These are phyloP conservation scores for Thuidium tamariscinum DNA, from an alignment of 225 moss, liverwort and hornwort genomes.

Conservation along the genomic window DNA sequence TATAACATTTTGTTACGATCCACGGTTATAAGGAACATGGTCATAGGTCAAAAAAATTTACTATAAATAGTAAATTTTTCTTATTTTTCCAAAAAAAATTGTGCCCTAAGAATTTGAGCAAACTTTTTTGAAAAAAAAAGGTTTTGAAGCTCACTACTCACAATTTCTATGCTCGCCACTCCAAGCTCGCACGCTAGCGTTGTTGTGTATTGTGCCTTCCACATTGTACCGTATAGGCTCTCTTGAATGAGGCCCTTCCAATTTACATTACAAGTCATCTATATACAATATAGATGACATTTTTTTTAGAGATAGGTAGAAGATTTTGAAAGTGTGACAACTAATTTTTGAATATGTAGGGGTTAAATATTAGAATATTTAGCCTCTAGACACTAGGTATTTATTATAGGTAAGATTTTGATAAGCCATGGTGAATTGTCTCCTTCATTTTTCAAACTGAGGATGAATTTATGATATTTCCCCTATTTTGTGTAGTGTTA, in stretches of 20 bases:
- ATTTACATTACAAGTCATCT: not conserved
- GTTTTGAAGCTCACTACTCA: no score
- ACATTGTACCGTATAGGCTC: rapidly evolving
- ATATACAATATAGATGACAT: rapidly evolving
- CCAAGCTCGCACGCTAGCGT: no score
- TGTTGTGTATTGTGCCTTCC: no score
- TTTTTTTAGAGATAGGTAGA: not conserved
- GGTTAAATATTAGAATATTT: not conserved
- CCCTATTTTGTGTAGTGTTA: no score
- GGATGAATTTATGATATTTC: not conserved
- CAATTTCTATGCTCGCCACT: no score
- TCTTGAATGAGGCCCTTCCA: rapidly evolving
- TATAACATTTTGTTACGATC: no score
- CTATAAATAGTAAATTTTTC: no score
- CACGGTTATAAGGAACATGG: no score
- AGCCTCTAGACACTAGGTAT: not conserved
- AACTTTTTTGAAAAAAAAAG: no score
- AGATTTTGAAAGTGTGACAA: not conserved
- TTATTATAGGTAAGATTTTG: not conserved
- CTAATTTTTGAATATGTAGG: not conserved
- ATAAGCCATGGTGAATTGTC: rapidly evolving
- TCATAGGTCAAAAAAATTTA: no score
- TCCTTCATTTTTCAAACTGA: not conserved
- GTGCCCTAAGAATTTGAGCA: no score
- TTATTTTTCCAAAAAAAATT: no score